Conservation (phyloP, 2,329 filamentous ascomycete species). For the Pyricularia grisea region DNA sequence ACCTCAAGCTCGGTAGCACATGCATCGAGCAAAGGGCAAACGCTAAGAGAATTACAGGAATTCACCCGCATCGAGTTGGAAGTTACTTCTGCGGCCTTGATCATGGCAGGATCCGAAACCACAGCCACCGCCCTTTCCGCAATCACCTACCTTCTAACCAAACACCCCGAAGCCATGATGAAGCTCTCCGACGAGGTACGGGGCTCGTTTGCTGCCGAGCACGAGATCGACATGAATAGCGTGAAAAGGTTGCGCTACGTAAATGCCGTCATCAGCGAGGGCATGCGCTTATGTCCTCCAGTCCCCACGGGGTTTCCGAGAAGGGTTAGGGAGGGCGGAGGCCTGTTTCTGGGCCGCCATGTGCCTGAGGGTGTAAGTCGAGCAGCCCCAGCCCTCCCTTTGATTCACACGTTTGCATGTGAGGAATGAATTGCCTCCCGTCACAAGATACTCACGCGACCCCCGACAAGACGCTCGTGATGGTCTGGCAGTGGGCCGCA, state of each 20-base stretch:
- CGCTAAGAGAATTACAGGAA: too few species aligned
- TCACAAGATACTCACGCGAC: not conserved
- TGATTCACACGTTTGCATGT: too few species aligned
- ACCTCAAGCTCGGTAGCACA: too few species aligned
- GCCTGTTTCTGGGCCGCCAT: not conserved
- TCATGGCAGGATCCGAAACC: constrained; percentile 23
- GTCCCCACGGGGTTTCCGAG: constrained; percentile 18
- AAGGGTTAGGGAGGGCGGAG: constrained; percentile 18
- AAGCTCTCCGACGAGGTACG: constrained; percentile 31
- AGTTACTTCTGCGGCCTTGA: constrained; percentile 8
- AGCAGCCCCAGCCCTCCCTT: too few species aligned
- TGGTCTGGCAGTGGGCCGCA: constrained; percentile 32
- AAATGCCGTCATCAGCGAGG: constrained; percentile 40
- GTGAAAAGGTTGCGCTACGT: constrained; percentile 27
- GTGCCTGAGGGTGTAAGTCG: constrained; percentile 1
- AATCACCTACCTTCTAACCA: constrained; percentile 17
- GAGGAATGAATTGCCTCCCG: not conserved
- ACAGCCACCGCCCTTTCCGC: constrained; percentile 30
- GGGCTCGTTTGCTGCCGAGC: constrained; percentile 23
- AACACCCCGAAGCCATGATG: constrained; percentile 14
- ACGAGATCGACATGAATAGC: constrained; percentile 34
- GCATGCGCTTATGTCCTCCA: constrained; percentile 33
- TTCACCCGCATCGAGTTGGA: not conserved
- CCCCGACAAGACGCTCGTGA: constrained; percentile 26
- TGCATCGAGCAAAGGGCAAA: too few species aligned